Conservation (phyloP, 176 grass and related monocot genomes). For the Aegilops sharonensis region DNA sequence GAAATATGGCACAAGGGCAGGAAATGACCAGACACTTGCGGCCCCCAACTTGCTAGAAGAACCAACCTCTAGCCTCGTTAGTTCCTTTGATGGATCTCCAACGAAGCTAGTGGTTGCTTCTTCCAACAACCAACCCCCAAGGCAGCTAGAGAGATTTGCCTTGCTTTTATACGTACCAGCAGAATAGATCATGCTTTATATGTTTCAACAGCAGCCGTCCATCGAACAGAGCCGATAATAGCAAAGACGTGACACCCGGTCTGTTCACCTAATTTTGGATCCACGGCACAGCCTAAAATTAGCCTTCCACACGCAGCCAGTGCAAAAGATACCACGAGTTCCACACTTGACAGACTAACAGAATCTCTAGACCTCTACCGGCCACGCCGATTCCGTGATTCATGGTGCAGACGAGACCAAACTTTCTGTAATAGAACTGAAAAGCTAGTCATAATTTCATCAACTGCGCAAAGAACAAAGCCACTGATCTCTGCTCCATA, state of each 20-base stretch:
- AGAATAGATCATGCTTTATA: constrained; percentile 4
- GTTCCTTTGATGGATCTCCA: constrained; percentile 27
- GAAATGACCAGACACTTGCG: background rate
- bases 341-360: background rate
- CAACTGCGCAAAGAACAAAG: background rate
- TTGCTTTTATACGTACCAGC: background rate
- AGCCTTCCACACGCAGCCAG: background rate
- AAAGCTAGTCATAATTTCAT: background rate
- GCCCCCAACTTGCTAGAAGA: constrained; percentile 15
- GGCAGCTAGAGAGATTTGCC: background rate
- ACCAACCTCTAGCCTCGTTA: constrained; percentile 39
- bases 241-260: background rate
- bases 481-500: background rate
- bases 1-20: background rate
- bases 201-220: background rate
- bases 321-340: constrained; percentile 26
- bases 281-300: constrained; percentile 1
- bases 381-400: background rate
- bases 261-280: constrained; percentile 27
- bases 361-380: constrained; percentile 1
- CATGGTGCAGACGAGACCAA: background rate
- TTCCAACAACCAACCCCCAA: constrained; percentile 11
- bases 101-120: constrained; percentile 27
- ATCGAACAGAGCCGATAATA: constrained; percentile 12
- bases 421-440: background rate